Evolutionary conservation across 139 green algal species (phyloP), one percentile per base, ranked within the genome.

Genomic region (Micromonas pusilla): DNA sequence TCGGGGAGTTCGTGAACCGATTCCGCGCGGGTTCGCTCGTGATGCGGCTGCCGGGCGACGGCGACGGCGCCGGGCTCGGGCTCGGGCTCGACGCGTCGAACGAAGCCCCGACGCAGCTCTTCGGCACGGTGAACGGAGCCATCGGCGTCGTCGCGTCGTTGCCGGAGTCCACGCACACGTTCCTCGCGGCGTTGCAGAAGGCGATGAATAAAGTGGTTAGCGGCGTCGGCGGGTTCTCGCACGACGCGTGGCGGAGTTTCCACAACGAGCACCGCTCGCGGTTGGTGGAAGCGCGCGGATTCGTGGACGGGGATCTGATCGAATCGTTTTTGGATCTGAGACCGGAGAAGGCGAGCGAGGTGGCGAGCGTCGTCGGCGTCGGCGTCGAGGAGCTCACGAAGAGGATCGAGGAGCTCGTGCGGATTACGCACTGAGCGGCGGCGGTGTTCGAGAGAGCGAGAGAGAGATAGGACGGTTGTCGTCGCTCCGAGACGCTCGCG

Each of bases 281-380:
- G 2, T 25, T 13, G 20, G 4, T 21, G 28, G 65, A 53, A 1
- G 37, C 31, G 62, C 34, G 3, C 0, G 85, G 86, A 63, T 97
- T 99, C 72, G 78, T 99, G 19, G 95, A 99, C 66, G 95, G 95
- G 0, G 95, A 99, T 79, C 80, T 99, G 2, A 87, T 99, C 0
- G 95, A 99, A 86, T 52, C 84, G 31, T 96, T 97, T 73, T 76
- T 97, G 37, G 95, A 99, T 79, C 83, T 98, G 31, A 81, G 78
- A 2, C 72, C 75, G 1, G 80, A 91, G 54, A 72, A 81, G 52
- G 86, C 88, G 85, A 76, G 83, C 25, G 79, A 87, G 66, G 80
- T 91, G 68, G 79, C 76, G 70, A 34, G 26, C 37, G 62, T 57
- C 60, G 30, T 52, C 39, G 39, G 38, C n/a, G 3, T 38, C 28